phyloP scores from a whole-genome alignment of 2,329 filamentous ascomycete species.

The Elsinoe batatas region DNA sequence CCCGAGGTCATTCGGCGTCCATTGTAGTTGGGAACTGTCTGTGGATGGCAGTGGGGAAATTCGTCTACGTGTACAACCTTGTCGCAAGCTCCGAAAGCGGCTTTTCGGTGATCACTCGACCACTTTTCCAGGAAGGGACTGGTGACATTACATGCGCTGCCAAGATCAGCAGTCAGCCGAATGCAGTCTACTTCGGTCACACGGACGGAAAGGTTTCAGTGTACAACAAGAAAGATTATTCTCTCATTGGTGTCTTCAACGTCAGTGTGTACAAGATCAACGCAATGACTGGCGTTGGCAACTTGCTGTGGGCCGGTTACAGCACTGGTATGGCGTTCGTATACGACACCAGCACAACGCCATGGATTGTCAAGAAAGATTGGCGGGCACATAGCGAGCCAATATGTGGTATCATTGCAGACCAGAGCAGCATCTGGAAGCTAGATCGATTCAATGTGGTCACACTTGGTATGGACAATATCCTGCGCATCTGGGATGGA shows the following conservation, averaged over 20 bases:
- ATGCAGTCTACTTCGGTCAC: slow-evolving; percentile 82
- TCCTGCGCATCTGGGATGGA: slow-evolving; percentile 81
- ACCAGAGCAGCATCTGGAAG: slow-evolving; percentile 74
- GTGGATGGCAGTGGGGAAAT: slow-evolving; percentile 82
- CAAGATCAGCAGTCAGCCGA: slow-evolving; percentile 61
- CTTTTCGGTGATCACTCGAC: slow-evolving; percentile 65
- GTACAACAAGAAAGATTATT: slow-evolving; percentile 70
- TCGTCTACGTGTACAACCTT: slow-evolving; percentile 74
- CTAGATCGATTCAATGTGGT: slow-evolving; percentile 75
- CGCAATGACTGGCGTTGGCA: slow-evolving; percentile 67
- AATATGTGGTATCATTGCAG: slow-evolving; percentile 65
- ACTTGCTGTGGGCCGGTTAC: slow-evolving; percentile 84
- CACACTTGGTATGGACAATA: slow-evolving; percentile 78
- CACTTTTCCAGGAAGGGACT: slow-evolving; percentile 60
- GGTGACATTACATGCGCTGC: slow-evolving; percentile 84
- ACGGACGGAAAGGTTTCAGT: slow-evolving; percentile 88
- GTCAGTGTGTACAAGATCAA: slow-evolving; percentile 95
- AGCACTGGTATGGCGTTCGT: slow-evolving; percentile 91
- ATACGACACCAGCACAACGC: slow-evolving; percentile 72
- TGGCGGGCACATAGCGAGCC: slow-evolving; percentile 86
- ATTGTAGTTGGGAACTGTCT: slow-evolving; percentile 75
- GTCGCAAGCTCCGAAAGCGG: slow-evolving; percentile 56
- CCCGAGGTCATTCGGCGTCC: slow-evolving; percentile 76
- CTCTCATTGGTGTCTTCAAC: slow-evolving; percentile 69
- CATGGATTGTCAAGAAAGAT: slow-evolving; percentile 87